Base-by-base conservation (phyloP, 352 stramenopile genomes). In the Pelagophyceae sp. region DNA sequence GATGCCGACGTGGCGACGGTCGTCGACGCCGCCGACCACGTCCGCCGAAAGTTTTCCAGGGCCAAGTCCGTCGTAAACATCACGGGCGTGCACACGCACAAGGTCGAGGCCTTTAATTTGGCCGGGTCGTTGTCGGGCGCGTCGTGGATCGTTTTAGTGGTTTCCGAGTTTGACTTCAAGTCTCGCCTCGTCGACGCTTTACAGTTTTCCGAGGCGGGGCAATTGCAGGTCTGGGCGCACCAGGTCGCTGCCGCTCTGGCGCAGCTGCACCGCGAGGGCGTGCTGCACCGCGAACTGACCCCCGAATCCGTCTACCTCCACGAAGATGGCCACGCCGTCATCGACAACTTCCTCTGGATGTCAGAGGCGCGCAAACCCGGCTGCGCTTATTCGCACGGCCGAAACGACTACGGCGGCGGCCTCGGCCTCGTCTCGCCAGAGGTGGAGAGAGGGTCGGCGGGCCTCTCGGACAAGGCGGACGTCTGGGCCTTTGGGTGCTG, bases 401-500 rank as follows among this genome's bases (percentile, higher is more conserved):
- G 61, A 37, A 33, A 27, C 19, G 61, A 71, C n/a, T 37, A 71
- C n/a, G 61, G 61, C 3, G 33, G 15, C 33, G 17, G n/a, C 31
- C 29, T 23, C 17, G 61, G 29, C 5, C 61, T 71, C n/a, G 11
- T 37, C 33, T 27, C 61, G 33, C 61, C 61, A 2, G 61, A 71
- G 61, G 29, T 71, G 11, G 19, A 40, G 6, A 27, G 38, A 37
- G 1, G 1, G 11, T 37, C 29, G 3, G 3, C 3, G 15, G 61
- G 15, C 1, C 3, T 71, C n/a, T 71, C 61, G 1, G 6, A 27
- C 29, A 71, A 71, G 29, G 61, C 61, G n/a, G 61, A 71, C 29
- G n/a, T 71, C 61, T 71, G 61, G 61, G 61, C 61, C 15, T 71
- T 71, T 71, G 61, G 61, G 3, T 71, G 61, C 33, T 71, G 61